Conservation (phyloP, 2,329 filamentous ascomycete species). For the Ophiognomonia clavigignenti-juglandacearum region DNA sequence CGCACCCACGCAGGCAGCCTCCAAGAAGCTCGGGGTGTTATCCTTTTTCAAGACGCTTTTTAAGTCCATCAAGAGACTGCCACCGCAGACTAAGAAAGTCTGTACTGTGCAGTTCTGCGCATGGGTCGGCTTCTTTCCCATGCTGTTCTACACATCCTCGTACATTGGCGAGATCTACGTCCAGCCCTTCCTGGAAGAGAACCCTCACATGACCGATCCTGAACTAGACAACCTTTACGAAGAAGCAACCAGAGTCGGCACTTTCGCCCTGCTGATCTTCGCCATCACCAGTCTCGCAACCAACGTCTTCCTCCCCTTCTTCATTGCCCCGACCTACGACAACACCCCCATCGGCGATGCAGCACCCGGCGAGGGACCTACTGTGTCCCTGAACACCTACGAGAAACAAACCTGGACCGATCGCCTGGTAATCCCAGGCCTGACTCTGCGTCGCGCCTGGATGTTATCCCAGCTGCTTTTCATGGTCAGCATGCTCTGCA, state of each 20-base stretch:
- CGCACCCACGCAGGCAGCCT: constrained; percentile 48
- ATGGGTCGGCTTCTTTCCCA: constrained; percentile 95
- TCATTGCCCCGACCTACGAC: constrained; percentile 78
- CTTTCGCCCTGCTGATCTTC: constrained; percentile 84
- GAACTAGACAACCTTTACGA: constrained; percentile 81
- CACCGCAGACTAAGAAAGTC: constrained; percentile 75
- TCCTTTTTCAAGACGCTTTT: constrained; percentile 77
- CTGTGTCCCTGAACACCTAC: constrained; percentile 24
- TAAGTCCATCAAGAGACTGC: constrained; percentile 70
- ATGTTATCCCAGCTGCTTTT: constrained; percentile 82
- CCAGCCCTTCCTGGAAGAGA: constrained; percentile 70
- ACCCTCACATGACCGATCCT: constrained; percentile 70
- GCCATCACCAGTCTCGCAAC: constrained; percentile 77
- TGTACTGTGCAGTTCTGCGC: constrained; percentile 80
- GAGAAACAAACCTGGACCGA: constrained; percentile 44
- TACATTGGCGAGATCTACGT: constrained; percentile 93
- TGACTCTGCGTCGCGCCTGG: constrained; percentile 88
- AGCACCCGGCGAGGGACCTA: constrained; percentile 27
- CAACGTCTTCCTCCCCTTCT: constrained; percentile 79
- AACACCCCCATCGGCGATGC: constrained; percentile 31
- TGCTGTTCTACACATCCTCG: constrained; percentile 91
- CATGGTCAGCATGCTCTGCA: constrained; percentile 73
- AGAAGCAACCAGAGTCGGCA: constrained; percentile 78
- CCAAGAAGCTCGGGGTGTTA: constrained; percentile 60
- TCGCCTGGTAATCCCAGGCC: constrained; percentile 68